Percentiles rank a stretch among this genome's conserved stretches.
Conservation (phyloP, 2,329 filamentous ascomycete species). For the Penicillium hesseltinei region DNA sequence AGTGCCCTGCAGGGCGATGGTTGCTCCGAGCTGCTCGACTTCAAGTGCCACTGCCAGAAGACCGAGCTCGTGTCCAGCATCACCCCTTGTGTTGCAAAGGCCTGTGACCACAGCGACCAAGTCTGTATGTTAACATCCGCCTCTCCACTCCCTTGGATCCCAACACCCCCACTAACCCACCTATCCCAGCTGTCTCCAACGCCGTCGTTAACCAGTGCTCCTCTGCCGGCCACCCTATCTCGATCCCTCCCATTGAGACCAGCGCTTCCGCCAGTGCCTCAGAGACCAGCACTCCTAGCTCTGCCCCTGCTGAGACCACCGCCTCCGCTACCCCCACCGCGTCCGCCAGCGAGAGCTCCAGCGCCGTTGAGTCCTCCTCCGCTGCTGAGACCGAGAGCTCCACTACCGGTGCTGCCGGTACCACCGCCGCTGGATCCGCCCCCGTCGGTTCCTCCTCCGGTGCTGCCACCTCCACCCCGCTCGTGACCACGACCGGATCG, state of each 20-base stretch:
- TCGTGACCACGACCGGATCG: slow-evolving; percentile 14
- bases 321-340: slow-evolving; percentile 7
- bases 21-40: slow-evolving; percentile 49
- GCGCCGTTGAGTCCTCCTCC: slow-evolving; percentile 4
- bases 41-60: slow-evolving; percentile 51
- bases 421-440: slow-evolving; percentile 8
- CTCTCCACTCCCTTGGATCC: too few relatives aligned
- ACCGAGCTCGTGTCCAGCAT: slow-evolving; percentile 42
- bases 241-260: slow-evolving; percentile 32
- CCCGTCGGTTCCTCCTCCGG: slow-evolving; percentile 14
- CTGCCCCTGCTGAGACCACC: slow-evolving; percentile 7
- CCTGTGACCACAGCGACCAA: slow-evolving; percentile 42
- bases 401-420: slow-evolving; percentile 5
- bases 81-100: slow-evolving; percentile 48
- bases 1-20: slow-evolving; percentile 43
- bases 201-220: slow-evolving; percentile 37
- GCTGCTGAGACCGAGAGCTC: not conserved
- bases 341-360: slow-evolving; percentile 12
- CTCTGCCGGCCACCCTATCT: slow-evolving; percentile 37
- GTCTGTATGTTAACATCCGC: slow-evolving; percentile 27
- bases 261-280: slow-evolving; percentile 9
- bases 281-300: slow-evolving; percentile 6
- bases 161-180: not conserved
- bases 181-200: slow-evolving; percentile 35
- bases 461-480: slow-evolving; percentile 20